A percentile compares a stretch with the other conserved stretches of the same genome.
Conservation (phyloP, 2,329 filamentous ascomycete species). For the Ascochyta lentis region DNA sequence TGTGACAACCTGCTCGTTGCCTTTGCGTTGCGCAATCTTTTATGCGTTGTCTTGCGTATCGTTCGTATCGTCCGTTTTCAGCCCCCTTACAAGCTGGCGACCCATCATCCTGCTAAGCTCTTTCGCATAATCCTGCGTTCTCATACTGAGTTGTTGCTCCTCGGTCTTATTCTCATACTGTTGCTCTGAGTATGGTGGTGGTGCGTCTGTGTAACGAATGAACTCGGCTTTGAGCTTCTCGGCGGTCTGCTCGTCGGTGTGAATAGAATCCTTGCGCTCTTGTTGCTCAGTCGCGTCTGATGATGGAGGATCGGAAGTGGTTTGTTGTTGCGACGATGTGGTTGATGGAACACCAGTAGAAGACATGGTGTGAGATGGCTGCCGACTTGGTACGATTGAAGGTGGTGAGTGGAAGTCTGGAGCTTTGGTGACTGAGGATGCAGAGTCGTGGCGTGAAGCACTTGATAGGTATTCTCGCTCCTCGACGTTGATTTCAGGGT, state of each 20-base stretch:
- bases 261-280: constrained; percentile 19
- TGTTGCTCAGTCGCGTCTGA: constrained; percentile 3
- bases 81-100: constrained; percentile 28
- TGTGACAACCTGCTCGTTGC: background rate
- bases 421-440: constrained; percentile 21
- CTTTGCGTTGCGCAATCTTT: background rate
- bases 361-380: constrained; percentile 12
- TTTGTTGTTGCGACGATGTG: constrained; percentile 1
- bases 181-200: constrained; percentile 29
- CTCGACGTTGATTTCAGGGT: constrained; percentile 31
- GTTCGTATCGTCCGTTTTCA: constrained; percentile 20
- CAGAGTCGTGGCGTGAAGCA: constrained; percentile 29
- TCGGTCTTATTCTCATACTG: constrained; percentile 34
- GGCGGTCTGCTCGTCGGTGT: constrained; percentile 13
- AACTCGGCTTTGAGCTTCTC: constrained; percentile 26
- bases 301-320: constrained; percentile 12
- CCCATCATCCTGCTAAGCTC: constrained; percentile 39
- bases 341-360: background rate
- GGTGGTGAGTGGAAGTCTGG: constrained; percentile 10
- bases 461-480: constrained; percentile 25
- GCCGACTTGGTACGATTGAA: constrained; percentile 13
- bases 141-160: constrained; percentile 30
- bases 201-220: constrained; percentile 28
- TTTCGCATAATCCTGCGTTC: constrained; percentile 34
- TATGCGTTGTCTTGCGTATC: background rate